These are phyloP conservation scores for Mucor indicus DNA, from an alignment of 371 early-diverging fungal species.

Conservation along the genomic window DNA sequence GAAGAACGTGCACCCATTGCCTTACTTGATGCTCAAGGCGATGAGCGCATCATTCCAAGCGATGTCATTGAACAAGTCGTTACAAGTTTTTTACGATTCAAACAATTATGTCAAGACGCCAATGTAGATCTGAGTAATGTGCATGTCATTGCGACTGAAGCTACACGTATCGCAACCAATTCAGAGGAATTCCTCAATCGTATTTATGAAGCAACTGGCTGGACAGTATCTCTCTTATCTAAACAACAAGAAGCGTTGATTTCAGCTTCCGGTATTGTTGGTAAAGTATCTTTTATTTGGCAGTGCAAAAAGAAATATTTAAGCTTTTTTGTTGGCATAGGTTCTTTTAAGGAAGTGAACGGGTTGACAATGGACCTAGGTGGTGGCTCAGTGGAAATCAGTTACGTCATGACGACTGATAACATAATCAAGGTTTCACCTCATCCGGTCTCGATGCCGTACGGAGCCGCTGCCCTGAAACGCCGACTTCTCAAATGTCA, in stretches of 20 bases:
- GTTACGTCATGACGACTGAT: slow-evolving; percentile 43
- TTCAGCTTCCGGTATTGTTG: slow-evolving; percentile 62
- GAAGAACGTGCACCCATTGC: slow-evolving; percentile 67
- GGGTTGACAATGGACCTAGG: slow-evolving; percentile 66
- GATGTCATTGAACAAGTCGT: slow-evolving; percentile 53
- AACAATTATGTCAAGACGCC: slow-evolving; percentile 47
- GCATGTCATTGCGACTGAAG: slow-evolving; percentile 63
- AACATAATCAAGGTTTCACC: slow-evolving; percentile 29
- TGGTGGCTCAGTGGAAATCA: slow-evolving; percentile 63
- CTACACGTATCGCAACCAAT: slow-evolving; percentile 58
- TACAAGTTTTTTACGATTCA: slow-evolving; percentile 54
- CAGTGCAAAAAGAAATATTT: background rate
- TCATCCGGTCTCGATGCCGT: slow-evolving; percentile 60
- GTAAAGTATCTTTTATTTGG: slow-evolving; percentile 12
- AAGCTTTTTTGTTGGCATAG: slow-evolving; percentile 12
- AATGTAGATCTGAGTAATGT: slow-evolving; percentile 37
- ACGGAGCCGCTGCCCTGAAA: slow-evolving; percentile 59
- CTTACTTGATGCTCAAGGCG: slow-evolving; percentile 54
- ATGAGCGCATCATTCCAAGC: slow-evolving; percentile 42
- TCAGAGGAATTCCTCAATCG: slow-evolving; percentile 42
- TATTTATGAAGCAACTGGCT: slow-evolving; percentile 52
- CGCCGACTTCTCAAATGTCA: slow-evolving; percentile 31
- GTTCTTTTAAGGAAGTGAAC: slow-evolving; percentile 54
- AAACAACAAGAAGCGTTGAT: slow-evolving; percentile 60
- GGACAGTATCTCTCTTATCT: slow-evolving; percentile 45